These are phyloP conservation scores for Rhynchospora tenuis DNA, from an alignment of 176 grass and related monocot species.

Conservation along the genomic window DNA sequence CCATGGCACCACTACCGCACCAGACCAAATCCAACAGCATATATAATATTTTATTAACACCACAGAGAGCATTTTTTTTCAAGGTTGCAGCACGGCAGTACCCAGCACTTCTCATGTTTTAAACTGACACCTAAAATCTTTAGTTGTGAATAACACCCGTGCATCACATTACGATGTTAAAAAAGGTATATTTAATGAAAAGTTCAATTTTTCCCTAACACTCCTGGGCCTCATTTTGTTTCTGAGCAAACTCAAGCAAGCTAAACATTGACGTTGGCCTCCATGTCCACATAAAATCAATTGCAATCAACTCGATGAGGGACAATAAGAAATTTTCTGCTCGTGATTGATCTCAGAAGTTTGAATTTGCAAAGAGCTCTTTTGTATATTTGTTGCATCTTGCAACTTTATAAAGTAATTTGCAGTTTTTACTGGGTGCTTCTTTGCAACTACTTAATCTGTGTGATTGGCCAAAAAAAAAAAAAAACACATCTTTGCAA, in stretches of 20 bases:
- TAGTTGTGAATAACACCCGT: neutral
- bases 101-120: neutral
- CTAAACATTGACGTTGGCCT: neutral
- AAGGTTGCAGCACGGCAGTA: neutral
- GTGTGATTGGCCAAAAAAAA: too few species aligned
- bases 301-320: neutral
- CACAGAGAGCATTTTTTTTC: neutral
- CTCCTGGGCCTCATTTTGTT: neutral
- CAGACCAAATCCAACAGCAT: neutral
- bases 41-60: neutral
- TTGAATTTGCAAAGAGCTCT: neutral
- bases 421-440: neutral
- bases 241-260: neutral
- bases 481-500: too few species aligned
- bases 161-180: neutral
- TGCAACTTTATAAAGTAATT: neutral
- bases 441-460: too few species aligned
- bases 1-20: too few species aligned
- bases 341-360: neutral
- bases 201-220: neutral
- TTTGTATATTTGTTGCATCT: neutral
- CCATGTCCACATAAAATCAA: slow-evolving; percentile 19
- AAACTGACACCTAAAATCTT: neutral
- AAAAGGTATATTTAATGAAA: neutral
- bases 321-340: neutral